Evolutionary conservation across 176 grass and related monocot genomes (phyloP).

Genomic region (Avena atlantica): DNA sequence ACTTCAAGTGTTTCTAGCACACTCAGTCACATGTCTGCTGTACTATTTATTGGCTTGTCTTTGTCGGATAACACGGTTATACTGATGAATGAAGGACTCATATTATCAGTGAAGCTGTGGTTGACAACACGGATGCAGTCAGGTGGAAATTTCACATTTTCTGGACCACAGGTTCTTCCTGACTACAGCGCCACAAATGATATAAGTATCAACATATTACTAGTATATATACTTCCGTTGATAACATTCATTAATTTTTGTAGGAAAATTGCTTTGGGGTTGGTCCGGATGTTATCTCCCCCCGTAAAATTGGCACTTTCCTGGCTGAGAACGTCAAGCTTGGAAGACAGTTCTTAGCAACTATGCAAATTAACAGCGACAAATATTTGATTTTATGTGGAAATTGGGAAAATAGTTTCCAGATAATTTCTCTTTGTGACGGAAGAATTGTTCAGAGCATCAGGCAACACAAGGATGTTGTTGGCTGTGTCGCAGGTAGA

Average conservation of each 20-base stretch:
- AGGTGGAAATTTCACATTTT: constrained; percentile 97
- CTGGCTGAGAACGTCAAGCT: constrained; percentile 90
- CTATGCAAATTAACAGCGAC: constrained; percentile 79
- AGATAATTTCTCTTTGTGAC: constrained; percentile 88
- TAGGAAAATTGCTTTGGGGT: constrained; percentile 97
- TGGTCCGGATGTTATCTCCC: constrained; percentile 86
- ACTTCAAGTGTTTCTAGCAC: constrained; percentile 67
- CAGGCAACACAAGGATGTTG: constrained; percentile 95
- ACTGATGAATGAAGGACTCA: constrained; percentile 71
- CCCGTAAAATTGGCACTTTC: constrained; percentile 80
- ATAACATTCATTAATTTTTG: constrained; percentile 27
- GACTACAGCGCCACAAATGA: constrained; percentile 2
- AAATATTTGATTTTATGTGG: constrained; percentile 94
- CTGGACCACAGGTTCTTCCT: constrained; percentile 81
- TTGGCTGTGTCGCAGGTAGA: constrained; percentile 85
- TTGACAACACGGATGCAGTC: constrained; percentile 80
- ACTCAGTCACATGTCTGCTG: constrained; percentile 53
- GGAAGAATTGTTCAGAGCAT: constrained; percentile 96
- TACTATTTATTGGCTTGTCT: constrained; percentile 81
- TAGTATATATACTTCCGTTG: constrained; percentile 19
- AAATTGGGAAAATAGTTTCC: constrained; percentile 99
- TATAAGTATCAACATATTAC: constrained; percentile 9
- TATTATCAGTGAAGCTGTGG: constrained; percentile 85
- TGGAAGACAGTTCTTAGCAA: constrained; percentile 80
- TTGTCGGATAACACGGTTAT: constrained; percentile 79